Base-by-base conservation (phyloP, 495 filamentous ascomycete genomes). In the Podospora bellae-mahoneyi region DNA sequence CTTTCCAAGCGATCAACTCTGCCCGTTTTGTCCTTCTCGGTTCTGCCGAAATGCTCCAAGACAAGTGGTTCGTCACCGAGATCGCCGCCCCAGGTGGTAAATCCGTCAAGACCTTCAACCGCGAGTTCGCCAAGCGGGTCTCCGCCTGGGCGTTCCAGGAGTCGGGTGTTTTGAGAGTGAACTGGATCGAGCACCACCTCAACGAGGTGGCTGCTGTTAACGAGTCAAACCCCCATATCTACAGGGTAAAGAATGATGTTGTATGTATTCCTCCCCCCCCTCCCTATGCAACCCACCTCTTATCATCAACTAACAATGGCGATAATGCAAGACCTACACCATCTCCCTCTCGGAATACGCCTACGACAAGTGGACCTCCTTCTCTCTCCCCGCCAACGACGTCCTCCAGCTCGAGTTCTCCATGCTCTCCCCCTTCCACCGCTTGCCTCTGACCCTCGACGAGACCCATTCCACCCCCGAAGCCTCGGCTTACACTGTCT, bases 361-460 rank as follows among this genome's bases (percentile, higher is more conserved):
- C 34, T 86, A 84, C 79, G 86, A 89, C 76, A 82, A 85, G 73
- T 94, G 87, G 79, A 79, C 82, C 7, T 92, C 94, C 66, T 96
- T 93, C 81, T 81, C 81, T 54, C 82, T 92, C 39, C 88, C 91
- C 64, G 68, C 82, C 3, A 78, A 75, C 64, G 95, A 99, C 76
- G 82, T 79, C 30, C 76, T 98, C 16, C 95, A 99, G 76, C 91
- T 99, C 66, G 95, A 99, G 79, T 96, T 97, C 84, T 93, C 88
- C 80, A 99, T 99, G 95, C 90, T 99, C 16, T 97, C 94, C 6
- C 95, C 96, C 71, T 97, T 96, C 88, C 91, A 97, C 82, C 94
- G 96, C n/a, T 85, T 97, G 23, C 78, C 86, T 67, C 89, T 99
- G 5, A 60, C 75, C 28, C 90, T 89, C 18, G 79, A 81, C 19